A percentile compares a stretch with the other conserved stretches of the same genome.
Evolutionary conservation across 306 rosid species (phyloP).

Genomic region (Abrus pulchellus): DNA sequence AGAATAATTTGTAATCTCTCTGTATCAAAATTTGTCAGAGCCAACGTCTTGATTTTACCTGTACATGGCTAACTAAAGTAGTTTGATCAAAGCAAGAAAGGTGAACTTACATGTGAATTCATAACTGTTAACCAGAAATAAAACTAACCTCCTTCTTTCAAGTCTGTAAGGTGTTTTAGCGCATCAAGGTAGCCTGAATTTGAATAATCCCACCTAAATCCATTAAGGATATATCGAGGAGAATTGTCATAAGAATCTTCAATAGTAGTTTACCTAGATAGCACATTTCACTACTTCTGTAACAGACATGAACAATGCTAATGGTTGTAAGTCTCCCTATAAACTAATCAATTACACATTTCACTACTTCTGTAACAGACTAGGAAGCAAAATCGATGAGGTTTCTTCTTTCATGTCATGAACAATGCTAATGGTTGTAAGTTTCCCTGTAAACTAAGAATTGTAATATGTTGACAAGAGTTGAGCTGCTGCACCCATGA

Average conservation of each 20-base stretch:
- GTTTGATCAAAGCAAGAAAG: constrained; percentile 53
- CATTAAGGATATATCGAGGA: constrained; percentile 40
- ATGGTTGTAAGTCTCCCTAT: constrained; percentile 1
- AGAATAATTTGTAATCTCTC: constrained; percentile 89
- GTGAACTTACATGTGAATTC: constrained; percentile 5
- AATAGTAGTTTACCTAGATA: constrained; percentile 31
- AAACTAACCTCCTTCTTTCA: constrained; percentile 82
- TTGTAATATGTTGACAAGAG: constrained; percentile 25
- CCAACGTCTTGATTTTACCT: constrained; percentile 94
- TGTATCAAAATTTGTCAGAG: constrained; percentile 91
- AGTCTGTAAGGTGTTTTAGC: constrained; percentile 90
- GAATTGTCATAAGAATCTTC: constrained; percentile 31
- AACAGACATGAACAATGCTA: constrained; percentile 35
- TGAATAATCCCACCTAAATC: constrained; percentile 94
- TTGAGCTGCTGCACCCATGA: constrained; percentile 16
- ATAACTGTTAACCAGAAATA: constrained; percentile 24
- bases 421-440: constrained; percentile 24
- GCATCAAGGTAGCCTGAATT: constrained; percentile 93
- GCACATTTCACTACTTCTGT: background rate
- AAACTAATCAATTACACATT: background rate
- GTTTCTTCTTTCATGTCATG: constrained; percentile 35
- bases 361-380: background rate
- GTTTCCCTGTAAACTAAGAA: constrained; percentile 23
- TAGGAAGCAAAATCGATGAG: constrained; percentile 33
- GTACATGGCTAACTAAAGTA: constrained; percentile 52